These are phyloP conservation scores for Exophiala phaeomuriformis DNA, from an alignment of 2,329 filamentous ascomycete species.

Conservation along the genomic window DNA sequence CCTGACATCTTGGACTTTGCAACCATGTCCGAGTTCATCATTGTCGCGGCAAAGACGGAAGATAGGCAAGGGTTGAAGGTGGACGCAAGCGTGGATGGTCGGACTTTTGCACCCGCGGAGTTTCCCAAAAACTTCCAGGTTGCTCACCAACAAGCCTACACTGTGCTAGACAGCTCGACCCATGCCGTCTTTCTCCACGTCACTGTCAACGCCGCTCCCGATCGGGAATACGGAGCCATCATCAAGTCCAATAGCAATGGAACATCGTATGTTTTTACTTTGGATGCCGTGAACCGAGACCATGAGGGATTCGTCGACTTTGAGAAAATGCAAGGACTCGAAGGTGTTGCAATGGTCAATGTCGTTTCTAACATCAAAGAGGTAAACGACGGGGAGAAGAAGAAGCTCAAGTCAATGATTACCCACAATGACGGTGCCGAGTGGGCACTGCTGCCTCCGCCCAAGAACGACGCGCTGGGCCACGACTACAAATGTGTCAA, in stretches of 20 bases:
- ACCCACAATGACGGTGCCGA: slow-evolving; percentile 93
- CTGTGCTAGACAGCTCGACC: slow-evolving; percentile 87
- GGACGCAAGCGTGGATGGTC: slow-evolving; percentile 77
- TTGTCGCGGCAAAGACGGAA: slow-evolving; percentile 60
- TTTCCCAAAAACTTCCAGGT: slow-evolving; percentile 83
- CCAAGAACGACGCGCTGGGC: slow-evolving; percentile 60
- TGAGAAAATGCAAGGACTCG: slow-evolving; percentile 86
- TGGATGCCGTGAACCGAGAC: slow-evolving; percentile 75
- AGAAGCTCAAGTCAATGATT: slow-evolving; percentile 82
- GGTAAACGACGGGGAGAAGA: slow-evolving; percentile 55
- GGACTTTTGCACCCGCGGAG: slow-evolving; percentile 69
- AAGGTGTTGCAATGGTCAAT: slow-evolving; percentile 85
- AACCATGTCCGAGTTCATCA: slow-evolving; percentile 93
- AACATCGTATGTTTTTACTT: slow-evolving; percentile 83
- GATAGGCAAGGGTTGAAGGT: slow-evolving; percentile 64
- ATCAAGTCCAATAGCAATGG: slow-evolving; percentile 99
- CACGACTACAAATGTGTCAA: slow-evolving; percentile 64
- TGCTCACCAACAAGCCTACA: slow-evolving; percentile 73
- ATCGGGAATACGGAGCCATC: slow-evolving; percentile 71
- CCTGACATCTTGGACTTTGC: slow-evolving; percentile 76
- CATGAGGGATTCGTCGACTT: slow-evolving; percentile 77
- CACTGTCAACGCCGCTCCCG: slow-evolving; percentile 60
- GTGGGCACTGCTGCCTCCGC: slow-evolving; percentile 73
- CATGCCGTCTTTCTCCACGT: slow-evolving; percentile 94
- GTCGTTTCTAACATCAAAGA: slow-evolving; percentile 67